Percentiles rank a stretch among this genome's conserved stretches.
These are phyloP conservation scores for Aspergillus oerlinghausenensis DNA, from an alignment of 2,329 filamentous ascomycete genomes.

Conservation along the genomic window DNA sequence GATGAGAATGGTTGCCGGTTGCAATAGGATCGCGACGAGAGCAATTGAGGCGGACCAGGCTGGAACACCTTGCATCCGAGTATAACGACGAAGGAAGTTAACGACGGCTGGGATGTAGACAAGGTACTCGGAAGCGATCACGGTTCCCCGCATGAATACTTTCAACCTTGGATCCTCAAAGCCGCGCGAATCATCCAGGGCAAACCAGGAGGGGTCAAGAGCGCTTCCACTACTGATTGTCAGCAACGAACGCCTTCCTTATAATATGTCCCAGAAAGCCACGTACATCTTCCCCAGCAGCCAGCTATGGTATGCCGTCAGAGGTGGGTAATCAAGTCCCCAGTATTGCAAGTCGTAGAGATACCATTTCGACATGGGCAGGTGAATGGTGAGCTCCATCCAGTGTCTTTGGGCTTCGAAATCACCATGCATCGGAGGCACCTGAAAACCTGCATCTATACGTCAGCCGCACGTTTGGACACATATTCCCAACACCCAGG, in stretches of 20 bases:
- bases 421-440: constrained; percentile 89
- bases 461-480: constrained; percentile 7
- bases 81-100: constrained; percentile 78
- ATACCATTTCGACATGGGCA: constrained; percentile 94
- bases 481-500: background rate
- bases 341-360: constrained; percentile 96
- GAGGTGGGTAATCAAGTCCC: constrained; percentile 94
- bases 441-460: constrained; percentile 58
- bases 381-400: constrained; percentile 92
- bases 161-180: constrained; percentile 75
- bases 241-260: constrained; percentile 8
- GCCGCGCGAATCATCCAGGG: constrained; percentile 75
- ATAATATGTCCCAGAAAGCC: constrained; percentile 4
- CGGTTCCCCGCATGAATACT: constrained; percentile 92
- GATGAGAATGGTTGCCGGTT: constrained; percentile 83
- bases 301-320: constrained; percentile 99
- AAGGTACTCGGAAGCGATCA: constrained; percentile 85
- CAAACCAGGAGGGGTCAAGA: constrained; percentile 83
- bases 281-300: constrained; percentile 73
- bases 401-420: constrained; percentile 98
- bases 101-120: constrained; percentile 81
- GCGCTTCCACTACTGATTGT: constrained; percentile 56
- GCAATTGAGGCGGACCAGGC: constrained; percentile 81
- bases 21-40: constrained; percentile 84
- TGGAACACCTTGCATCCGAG: constrained; percentile 69